Percentiles rank a stretch among this genome's conserved stretches.
These are phyloP conservation scores for Epichloe coenophiala DNA, from an alignment of 2,329 filamentous ascomycete genomes.

Conservation along the genomic window DNA sequence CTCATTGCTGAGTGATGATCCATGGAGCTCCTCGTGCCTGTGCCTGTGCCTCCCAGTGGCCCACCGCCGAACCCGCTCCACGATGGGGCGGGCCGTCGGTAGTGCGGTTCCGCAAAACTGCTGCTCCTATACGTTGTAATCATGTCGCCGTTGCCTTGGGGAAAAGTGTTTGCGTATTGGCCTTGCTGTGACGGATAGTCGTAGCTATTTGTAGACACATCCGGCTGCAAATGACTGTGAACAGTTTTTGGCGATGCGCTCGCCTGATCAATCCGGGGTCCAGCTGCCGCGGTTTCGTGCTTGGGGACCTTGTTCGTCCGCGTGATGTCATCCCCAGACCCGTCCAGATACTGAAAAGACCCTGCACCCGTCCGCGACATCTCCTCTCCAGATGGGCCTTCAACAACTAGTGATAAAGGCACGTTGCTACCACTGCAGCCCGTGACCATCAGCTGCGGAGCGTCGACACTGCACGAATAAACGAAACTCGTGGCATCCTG, in stretches of 20 bases:
- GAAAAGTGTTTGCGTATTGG: slow-evolving; percentile 26
- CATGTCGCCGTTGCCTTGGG: slow-evolving; percentile 36
- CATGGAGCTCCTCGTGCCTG: slow-evolving; percentile 24
- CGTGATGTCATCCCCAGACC: slow-evolving; percentile 32
- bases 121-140: slow-evolving; percentile 39
- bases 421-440: slow-evolving; percentile 35
- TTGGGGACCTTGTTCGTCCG: slow-evolving; percentile 22
- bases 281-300: slow-evolving; percentile 24
- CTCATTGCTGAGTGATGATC: slow-evolving; percentile 31
- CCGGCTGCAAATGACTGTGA: slow-evolving; percentile 23
- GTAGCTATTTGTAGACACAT: slow-evolving; percentile 30
- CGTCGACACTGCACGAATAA: slow-evolving; percentile 60
- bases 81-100: slow-evolving; percentile 22
- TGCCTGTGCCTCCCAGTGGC: slow-evolving; percentile 19
- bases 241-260: slow-evolving; percentile 29
- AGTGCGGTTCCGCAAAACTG: slow-evolving; percentile 36
- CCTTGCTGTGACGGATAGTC: slow-evolving; percentile 30
- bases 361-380: slow-evolving; percentile 34
- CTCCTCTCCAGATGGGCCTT: slow-evolving; percentile 37
- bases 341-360: slow-evolving; percentile 36
- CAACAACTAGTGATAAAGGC: slow-evolving; percentile 40
- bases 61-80: slow-evolving; percentile 30
- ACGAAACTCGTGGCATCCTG: slow-evolving; percentile 48
- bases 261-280: slow-evolving; percentile 24
- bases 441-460: slow-evolving; percentile 46